Evolutionary conservation across 257 asterid species (phyloP).

Genomic region (Nicotiana attenuata): DNA sequence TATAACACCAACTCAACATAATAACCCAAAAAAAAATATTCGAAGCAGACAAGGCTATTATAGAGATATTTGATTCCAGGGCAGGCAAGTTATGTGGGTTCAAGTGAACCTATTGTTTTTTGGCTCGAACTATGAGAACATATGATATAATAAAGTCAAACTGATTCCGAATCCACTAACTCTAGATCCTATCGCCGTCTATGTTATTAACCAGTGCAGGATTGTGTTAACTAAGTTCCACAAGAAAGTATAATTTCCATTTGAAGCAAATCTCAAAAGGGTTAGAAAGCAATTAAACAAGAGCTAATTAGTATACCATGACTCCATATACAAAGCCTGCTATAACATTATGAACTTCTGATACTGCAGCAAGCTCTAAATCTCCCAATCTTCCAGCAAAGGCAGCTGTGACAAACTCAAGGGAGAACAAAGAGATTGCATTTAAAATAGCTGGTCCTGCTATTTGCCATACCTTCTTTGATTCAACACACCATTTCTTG

Average conservation of each 20-base stretch:
- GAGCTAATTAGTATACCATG: slow-evolving; percentile 17
- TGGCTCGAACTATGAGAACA: background rate
- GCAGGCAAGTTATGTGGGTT: background rate
- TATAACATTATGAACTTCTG: slow-evolving; percentile 29
- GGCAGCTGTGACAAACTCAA: slow-evolving; percentile 25
- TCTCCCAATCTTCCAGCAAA: slow-evolving; percentile 34
- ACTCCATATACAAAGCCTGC: slow-evolving; percentile 32
- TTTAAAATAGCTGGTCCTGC: slow-evolving; percentile 31
- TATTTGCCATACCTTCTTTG: slow-evolving; percentile 31
- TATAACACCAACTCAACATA: too few relatives aligned
- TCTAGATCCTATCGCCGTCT: too few relatives aligned
- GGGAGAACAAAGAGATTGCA: slow-evolving; percentile 27
- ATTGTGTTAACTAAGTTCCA: background rate
- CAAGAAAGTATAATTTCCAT: background rate
- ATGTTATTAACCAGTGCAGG: too few relatives aligned
- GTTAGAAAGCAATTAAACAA: background rate
- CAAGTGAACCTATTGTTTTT: background rate
- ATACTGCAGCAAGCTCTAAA: slow-evolving; percentile 35
- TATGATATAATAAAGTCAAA: background rate
- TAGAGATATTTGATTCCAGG: background rate
- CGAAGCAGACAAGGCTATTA: too few relatives aligned
- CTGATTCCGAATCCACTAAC: background rate
- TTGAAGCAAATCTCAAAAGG: background rate
- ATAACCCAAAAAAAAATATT: too few relatives aligned
- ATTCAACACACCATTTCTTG: slow-evolving; percentile 18